phyloP scores from a whole-genome alignment of 495 filamentous ascomycete species.

The Aspergillus bridgeri region DNA sequence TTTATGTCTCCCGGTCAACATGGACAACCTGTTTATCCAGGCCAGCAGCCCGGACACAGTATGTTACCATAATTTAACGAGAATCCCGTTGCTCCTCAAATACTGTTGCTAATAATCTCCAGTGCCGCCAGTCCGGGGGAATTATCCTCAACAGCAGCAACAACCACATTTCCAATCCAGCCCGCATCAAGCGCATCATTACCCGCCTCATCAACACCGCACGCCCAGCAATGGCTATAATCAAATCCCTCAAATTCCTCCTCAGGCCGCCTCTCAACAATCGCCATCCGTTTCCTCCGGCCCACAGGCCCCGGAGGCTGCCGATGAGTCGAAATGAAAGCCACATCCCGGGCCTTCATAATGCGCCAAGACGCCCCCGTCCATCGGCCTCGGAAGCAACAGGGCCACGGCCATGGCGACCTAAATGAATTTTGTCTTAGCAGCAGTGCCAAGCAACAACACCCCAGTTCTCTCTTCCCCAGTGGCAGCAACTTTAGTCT shows the following conservation, averaged over 20 bases:
- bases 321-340: conserved; percentile 57
- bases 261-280: conserved; percentile 44
- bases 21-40: conserved; percentile 62
- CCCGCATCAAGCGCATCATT: conserved; percentile 64
- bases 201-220: conserved; percentile 58
- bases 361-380: conserved; percentile 2
- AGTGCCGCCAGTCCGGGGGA: conserved; percentile 58
- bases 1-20: conserved; percentile 68
- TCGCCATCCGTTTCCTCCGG: conserved; percentile 33
- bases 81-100: not conserved
- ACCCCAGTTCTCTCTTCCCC: not conserved
- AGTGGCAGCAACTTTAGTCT: not conserved
- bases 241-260: conserved; percentile 48
- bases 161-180: conserved; percentile 60
- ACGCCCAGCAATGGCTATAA: conserved; percentile 57
- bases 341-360: conserved; percentile 3
- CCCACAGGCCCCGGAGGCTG: conserved; percentile 42
- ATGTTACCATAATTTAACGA: conserved; percentile 37
- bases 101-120: conserved; percentile 31
- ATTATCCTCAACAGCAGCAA: conserved; percentile 50
- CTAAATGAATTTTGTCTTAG: not conserved
- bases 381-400: not conserved
- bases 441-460: not conserved
- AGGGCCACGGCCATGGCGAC: not conserved
- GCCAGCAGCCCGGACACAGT: conserved; percentile 63